phyloP scores from a whole-genome alignment of 495 filamentous ascomycete species.

The Xylaria curta region DNA sequence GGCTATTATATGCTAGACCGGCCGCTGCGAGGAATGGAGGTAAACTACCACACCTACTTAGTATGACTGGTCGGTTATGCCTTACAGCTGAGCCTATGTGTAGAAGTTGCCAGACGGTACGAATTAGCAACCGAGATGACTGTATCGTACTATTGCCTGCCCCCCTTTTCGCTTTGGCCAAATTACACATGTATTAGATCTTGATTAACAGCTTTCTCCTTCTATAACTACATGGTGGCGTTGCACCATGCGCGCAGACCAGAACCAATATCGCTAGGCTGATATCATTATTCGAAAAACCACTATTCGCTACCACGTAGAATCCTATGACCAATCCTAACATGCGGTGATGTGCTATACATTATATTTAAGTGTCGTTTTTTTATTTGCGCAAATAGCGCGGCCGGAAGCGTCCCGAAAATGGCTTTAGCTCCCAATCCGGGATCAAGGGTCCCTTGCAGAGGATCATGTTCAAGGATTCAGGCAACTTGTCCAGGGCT shows the following conservation, averaged over 20 bases:
- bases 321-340: conserved; percentile 10
- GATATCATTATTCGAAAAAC: not conserved
- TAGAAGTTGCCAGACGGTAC: not conserved
- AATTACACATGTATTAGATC: not conserved
- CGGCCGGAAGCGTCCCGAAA: conserved; percentile 13
- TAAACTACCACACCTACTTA: not conserved
- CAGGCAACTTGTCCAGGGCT: conserved; percentile 14
- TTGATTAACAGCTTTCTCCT: not conserved
- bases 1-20: not conserved
- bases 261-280: not conserved
- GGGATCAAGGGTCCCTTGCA: conserved; percentile 15
- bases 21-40: not conserved
- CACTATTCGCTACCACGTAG: not conserved
- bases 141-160: not conserved
- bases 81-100: not conserved
- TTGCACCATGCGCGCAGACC: not conserved
- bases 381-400: not conserved
- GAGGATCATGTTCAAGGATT: conserved; percentile 9
- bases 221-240: not conserved
- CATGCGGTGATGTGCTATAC: not conserved
- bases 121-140: conserved; percentile 8
- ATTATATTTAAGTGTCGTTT: not conserved
- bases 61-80: not conserved
- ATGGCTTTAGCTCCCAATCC: conserved; percentile 18
- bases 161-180: not conserved